Evolutionary conservation across 179 eudicot species (phyloP).

Genomic region (Corrigiola litoralis): DNA sequence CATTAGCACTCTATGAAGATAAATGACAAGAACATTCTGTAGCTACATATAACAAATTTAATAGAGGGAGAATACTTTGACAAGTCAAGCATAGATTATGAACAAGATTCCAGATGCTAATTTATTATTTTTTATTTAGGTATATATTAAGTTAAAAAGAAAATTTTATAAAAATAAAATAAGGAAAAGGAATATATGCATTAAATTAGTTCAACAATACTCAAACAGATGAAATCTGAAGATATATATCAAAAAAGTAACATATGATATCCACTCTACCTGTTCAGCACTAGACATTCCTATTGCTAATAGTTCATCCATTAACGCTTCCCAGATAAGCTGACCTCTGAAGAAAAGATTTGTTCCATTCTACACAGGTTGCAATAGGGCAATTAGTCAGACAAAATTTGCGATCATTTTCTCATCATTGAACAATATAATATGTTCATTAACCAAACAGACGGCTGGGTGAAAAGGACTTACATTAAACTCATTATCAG

Average conservation of each 20-base stretch:
- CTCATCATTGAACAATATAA: neutral
- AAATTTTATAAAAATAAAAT: neutral
- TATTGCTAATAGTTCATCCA: conserved; percentile 61
- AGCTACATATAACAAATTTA: too few relatives aligned
- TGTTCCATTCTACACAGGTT: conserved; percentile 51
- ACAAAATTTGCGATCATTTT: neutral
- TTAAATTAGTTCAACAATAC: neutral
- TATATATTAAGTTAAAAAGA: neutral
- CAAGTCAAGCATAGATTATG: too few relatives aligned
- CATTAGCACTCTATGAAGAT: too few relatives aligned
- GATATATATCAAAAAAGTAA: neutral
- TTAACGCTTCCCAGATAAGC: conserved; percentile 73
- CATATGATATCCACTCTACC: conserved; percentile 27
- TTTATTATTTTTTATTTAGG: too few relatives aligned
- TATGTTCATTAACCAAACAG: conserved; percentile 4
- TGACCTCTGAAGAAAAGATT: conserved; percentile 81
- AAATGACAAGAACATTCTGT: too few relatives aligned
- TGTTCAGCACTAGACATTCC: conserved; percentile 68
- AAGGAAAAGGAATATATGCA: neutral
- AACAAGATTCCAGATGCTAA: too few relatives aligned
- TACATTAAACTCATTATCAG: conserved; percentile 60
- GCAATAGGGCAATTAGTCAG: neutral
- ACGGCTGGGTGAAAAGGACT: conserved; percentile 5
- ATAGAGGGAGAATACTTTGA: too few relatives aligned
- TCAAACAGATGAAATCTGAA: neutral